These are phyloP conservation scores for Pleurotus ostreatus DNA, from an alignment of 768 basidiomycete species.

Conservation along the genomic window DNA sequence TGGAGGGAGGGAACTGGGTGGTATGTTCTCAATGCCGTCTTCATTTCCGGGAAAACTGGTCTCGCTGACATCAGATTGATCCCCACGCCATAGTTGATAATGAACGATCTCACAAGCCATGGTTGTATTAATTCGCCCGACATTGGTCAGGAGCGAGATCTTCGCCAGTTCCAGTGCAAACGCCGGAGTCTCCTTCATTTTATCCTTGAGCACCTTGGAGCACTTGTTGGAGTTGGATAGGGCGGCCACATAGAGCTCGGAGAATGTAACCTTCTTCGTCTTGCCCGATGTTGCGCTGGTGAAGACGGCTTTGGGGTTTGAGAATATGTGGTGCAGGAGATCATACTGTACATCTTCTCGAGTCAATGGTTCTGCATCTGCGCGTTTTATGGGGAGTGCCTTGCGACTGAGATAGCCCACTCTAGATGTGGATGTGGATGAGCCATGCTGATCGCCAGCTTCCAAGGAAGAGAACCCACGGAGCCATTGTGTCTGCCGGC, in stretches of 20 bases:
- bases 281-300: conserved; percentile 36
- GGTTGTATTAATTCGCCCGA: conserved; percentile 79
- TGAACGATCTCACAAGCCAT: conserved; percentile 63
- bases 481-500: conserved; percentile 48
- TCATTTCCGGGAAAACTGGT: conserved; percentile 77
- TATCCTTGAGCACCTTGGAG: conserved; percentile 68
- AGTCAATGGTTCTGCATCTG: conserved; percentile 63
- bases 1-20: conserved; percentile 75
- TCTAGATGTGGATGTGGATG: conserved; percentile 23
- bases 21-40: conserved; percentile 71
- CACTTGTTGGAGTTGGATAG: conserved; percentile 60
- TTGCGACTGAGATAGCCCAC: conserved; percentile 57
- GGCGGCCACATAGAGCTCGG: conserved; percentile 76
- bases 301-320: conserved; percentile 56
- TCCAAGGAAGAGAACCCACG: conserved; percentile 33
- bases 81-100: conserved; percentile 7
- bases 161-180: conserved; percentile 73
- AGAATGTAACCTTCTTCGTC: conserved; percentile 46
- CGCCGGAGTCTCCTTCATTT: conserved; percentile 53
- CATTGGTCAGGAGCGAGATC: conserved; percentile 69
- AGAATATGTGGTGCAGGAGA: conserved; percentile 74
- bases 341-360: conserved; percentile 75
- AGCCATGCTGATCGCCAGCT: conserved; percentile 11
- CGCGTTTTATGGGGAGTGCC: conserved; percentile 41
- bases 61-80: conserved; percentile 10